These are phyloP conservation scores for Phytopythium cucurbitacearum DNA, from an alignment of 352 stramenopile genomes.

Conservation along the genomic window DNA sequence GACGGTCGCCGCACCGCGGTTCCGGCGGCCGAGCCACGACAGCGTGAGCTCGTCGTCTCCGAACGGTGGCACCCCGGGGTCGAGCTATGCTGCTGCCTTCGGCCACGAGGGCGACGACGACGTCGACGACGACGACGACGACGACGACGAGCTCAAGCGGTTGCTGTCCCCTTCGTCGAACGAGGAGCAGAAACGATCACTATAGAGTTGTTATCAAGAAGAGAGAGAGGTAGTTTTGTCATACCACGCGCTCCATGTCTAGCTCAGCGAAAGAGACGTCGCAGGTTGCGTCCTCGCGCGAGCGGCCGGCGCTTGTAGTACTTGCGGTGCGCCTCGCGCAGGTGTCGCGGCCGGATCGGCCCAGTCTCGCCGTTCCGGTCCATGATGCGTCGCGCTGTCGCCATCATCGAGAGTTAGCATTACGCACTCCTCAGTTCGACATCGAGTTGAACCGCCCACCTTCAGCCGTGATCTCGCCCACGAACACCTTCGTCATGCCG, in stretches of 20 bases:
- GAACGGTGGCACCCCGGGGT: constrained; percentile 3
- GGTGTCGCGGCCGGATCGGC: constrained; percentile 66
- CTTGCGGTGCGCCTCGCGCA: constrained; percentile 76
- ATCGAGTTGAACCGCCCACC: constrained; percentile 18
- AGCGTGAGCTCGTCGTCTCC: constrained; percentile 15
- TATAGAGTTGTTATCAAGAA: constrained; percentile 23
- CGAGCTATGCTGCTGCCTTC: neutral
- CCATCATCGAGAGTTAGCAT: neutral
- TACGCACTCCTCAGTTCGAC: neutral
- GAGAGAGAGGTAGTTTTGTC: neutral
- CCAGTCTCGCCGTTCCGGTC: constrained; percentile 71
- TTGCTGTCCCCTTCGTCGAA: constrained; percentile 16
- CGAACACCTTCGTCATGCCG: constrained; percentile 84
- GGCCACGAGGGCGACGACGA: constrained; percentile 9
- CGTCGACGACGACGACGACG: constrained; percentile 19
- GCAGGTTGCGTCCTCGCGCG: constrained; percentile 50
- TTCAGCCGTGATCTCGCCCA: constrained; percentile 75
- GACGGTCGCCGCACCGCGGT: constrained; percentile 20
- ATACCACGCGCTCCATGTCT: neutral
- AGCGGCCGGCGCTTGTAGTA: constrained; percentile 80
- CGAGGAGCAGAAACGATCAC: constrained; percentile 34
- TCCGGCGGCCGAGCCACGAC: constrained; percentile 34
- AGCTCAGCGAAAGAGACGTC: constrained; percentile 41
- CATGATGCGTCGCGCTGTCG: constrained; percentile 75
- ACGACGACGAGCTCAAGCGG: constrained; percentile 9